Conservation (phyloP, 1,284 basidiomycete genomes). For the Boletus semigastroideus region DNA sequence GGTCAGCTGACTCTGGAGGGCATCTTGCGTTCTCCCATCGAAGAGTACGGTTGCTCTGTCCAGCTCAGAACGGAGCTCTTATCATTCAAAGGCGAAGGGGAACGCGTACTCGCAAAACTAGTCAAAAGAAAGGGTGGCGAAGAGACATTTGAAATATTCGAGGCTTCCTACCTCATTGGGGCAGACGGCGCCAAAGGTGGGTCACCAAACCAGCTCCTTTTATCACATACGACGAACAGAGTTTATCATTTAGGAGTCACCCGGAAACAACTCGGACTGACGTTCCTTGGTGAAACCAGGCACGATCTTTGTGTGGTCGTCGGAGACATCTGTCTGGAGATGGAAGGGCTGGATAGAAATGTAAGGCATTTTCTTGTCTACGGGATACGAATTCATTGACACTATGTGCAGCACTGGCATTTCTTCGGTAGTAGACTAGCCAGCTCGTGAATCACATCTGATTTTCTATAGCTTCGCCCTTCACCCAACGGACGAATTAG, state of each 20-base stretch:
- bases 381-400: background rate
- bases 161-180: constrained; percentile 37
- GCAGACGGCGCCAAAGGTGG: constrained; percentile 39
- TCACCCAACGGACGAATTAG: constrained; percentile 20
- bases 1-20: constrained; percentile 36
- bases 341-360: constrained; percentile 33
- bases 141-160: constrained; percentile 18
- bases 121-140: constrained; percentile 18
- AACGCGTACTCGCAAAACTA: constrained; percentile 26
- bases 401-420: constrained; percentile 31
- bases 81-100: constrained; percentile 32
- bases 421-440: constrained; percentile 20
- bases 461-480: constrained; percentile 9
- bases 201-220: background rate
- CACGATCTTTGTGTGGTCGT: constrained; percentile 35
- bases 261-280: constrained; percentile 43
- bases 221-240: background rate
- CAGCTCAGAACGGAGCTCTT: constrained; percentile 35
- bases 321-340: constrained; percentile 40
- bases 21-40: constrained; percentile 33
- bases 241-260: constrained; percentile 23
- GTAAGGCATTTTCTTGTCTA: constrained; percentile 25
- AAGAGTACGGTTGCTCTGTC: constrained; percentile 25
- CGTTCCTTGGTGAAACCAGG: constrained; percentile 46
- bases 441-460: constrained; percentile 7